Base-by-base conservation (phyloP, 768 basidiomycete species). In the Tylopilus rubrobrunneus region DNA sequence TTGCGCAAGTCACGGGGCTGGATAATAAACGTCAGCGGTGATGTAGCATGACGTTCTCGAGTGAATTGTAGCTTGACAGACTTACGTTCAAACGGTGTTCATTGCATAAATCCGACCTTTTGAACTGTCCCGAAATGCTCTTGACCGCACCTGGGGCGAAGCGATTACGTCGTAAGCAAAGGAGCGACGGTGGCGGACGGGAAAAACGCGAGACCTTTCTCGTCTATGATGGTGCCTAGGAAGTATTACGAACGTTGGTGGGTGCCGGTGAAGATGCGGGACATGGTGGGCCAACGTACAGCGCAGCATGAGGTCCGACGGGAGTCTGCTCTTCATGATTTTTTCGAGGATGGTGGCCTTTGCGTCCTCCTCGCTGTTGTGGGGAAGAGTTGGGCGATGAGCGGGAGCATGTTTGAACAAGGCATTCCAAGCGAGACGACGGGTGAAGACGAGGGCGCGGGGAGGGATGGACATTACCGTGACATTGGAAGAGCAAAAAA, bases 1-100 rank as follows among this genome's bases (percentile, higher is more conserved):
- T 98, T 97, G 51, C 96, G 87, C 23, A 98, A 78, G 76, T 98
- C 96, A 78, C 96, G 88, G 61, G 93, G 88, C 90, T 94, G 62
- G 21, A 58, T 60, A 15, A 61, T 61, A 52, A 55, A 56, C 53
- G 60, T 68, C 62, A 69, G 57, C 53, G 51, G 56, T 45, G 56
- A 55, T 56, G 54, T 46, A 23, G 31, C 40, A 55, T 66, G 59
- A 64, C 49, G 56, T 57, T 47, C 33, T 46, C 39, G 49, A 60
- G 42, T 48, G 40, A 56, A 49, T 52, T 36, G 31, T 23, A 33
- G 52, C 50, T 62, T 57, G 53, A 56, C 43, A 46, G 37, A 72
- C 88, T 74, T 76, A 97, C 95, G 76, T 96, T 92, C 58, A 98
- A 74, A 62, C 85, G 82, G 71, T 96, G 92, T 67, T 94, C 89